Evolutionary conservation across 768 basidiomycete species (phyloP).

Genomic region (Glaciozyma martinii): DNA sequence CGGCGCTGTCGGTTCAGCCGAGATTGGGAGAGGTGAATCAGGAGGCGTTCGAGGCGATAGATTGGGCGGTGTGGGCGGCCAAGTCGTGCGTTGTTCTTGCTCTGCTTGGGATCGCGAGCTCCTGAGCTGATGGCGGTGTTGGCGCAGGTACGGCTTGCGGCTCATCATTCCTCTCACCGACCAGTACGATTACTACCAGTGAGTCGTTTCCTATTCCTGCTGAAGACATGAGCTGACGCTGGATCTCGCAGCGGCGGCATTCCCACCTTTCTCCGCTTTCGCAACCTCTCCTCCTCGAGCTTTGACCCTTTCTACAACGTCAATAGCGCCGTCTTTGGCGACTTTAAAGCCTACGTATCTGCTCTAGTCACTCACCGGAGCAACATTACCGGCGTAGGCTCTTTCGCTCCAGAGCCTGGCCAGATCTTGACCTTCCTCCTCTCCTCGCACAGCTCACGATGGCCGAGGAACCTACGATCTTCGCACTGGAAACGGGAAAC

Average conservation of each 20-base stretch:
- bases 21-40: slow-evolving; percentile 36
- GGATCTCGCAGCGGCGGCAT: slow-evolving; percentile 25
- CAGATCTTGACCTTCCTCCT: background rate
- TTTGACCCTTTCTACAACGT: slow-evolving; percentile 31
- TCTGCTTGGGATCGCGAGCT: background rate
- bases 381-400: slow-evolving; percentile 11
- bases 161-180: slow-evolving; percentile 33
- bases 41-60: slow-evolving; percentile 34
- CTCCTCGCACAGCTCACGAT: slow-evolving; percentile 14
- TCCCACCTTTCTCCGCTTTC: slow-evolving; percentile 32
- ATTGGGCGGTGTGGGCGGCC: slow-evolving; percentile 36
- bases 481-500: slow-evolving; percentile 35
- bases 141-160: slow-evolving; percentile 25
- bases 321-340: slow-evolving; percentile 9
- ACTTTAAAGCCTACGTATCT: slow-evolving; percentile 28
- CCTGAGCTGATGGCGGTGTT: background rate
- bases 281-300: slow-evolving; percentile 25
- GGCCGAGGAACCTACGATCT: slow-evolving; percentile 30
- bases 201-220: background rate
- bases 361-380: slow-evolving; percentile 21
- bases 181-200: slow-evolving; percentile 29
- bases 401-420: background rate
- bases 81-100: slow-evolving; percentile 1
- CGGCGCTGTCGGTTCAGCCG: slow-evolving; percentile 37
- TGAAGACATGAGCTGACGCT: background rate